Evolutionary conservation across 2,329 filamentous ascomycete species (phyloP), one percentile per base, ranked within the genome.

Genomic region (Sarocladium brachiariae): DNA sequence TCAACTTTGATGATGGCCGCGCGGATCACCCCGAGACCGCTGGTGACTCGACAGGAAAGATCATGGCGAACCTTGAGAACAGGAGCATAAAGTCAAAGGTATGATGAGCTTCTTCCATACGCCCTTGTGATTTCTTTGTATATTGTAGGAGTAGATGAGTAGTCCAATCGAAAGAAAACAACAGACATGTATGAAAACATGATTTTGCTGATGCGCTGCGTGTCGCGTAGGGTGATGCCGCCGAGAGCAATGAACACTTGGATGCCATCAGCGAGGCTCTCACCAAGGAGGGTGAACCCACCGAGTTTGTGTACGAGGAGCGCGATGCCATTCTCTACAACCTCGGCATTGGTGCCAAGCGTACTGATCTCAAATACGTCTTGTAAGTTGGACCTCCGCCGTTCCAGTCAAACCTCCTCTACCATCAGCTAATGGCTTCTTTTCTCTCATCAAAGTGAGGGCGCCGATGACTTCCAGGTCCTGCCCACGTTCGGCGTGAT

Each of bases 401-500:
- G n/a, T n/a, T n/a, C n/a, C n/a, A n/a, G n/a, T n/a, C n/a, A n/a
- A n/a, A n/a, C n/a, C n/a, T n/a, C n/a, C n/a, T n/a, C n/a, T n/a
- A n/a, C n/a, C n/a, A n/a, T n/a, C n/a, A n/a, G n/a, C n/a, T n/a
- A n/a, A n/a, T n/a, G n/a, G n/a, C n/a, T n/a, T n/a, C n/a, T n/a
- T n/a, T n/a, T 25, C 6, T 10, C 37, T 14, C 13, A 27, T 21
- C n/a, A n/a, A n/a, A 49, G 46, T 64, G 93, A 99, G 76, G 87
- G 89, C 63, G 74, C 84, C 63, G 90, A 96, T 51, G 80, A 93
- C 67, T 99, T 99, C 81, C 89, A 96, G 67, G 85, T 89, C 50
- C 76, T 97, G 50, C 93, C 93, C 50, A 95, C 90, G n/a, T 99
- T 88, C 63, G 93, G 91, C 66, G 93, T 97, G 55, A 85, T 99